Conservation (phyloP, 352 stramenopile genomes). For the Phytophthora sansomeana region DNA sequence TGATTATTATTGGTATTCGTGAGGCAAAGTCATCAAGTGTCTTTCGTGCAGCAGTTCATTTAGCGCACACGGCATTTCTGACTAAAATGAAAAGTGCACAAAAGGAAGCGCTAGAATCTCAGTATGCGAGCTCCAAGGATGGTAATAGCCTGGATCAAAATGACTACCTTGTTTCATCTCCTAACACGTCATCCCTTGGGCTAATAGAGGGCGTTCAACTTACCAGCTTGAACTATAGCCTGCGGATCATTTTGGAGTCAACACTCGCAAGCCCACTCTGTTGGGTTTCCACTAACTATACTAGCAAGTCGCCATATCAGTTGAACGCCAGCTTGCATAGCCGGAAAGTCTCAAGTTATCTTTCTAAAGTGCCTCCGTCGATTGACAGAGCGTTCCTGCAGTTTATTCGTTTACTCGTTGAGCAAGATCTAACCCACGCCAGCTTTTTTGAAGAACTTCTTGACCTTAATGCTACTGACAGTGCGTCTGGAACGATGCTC, state of each 20-base stretch:
- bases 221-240: slow-evolving; percentile 33
- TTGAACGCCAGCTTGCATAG: not conserved
- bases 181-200: not conserved
- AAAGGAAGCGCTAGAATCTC: not conserved
- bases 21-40: slow-evolving; percentile 28
- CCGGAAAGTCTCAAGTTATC: not conserved
- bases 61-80: slow-evolving; percentile 51
- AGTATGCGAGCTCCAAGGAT: not conserved
- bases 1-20: slow-evolving; percentile 44
- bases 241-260: slow-evolving; percentile 39
- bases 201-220: slow-evolving; percentile 27
- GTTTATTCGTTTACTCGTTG: slow-evolving; percentile 50
- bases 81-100: slow-evolving; percentile 1
- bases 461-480: slow-evolving; percentile 11
- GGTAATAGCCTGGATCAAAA: not conserved
- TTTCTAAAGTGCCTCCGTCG: slow-evolving; percentile 6
- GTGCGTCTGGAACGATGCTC: not conserved
- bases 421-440: slow-evolving; percentile 36
- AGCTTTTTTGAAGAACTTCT: slow-evolving; percentile 44
- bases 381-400: slow-evolving; percentile 48
- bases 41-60: slow-evolving; percentile 53
- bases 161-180: not conserved
- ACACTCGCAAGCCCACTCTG: slow-evolving; percentile 41
- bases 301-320: not conserved
- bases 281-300: slow-evolving; percentile 32